Evolutionary conservation across 2,329 filamentous ascomycete species (phyloP).

Genomic region (Colletotrichum gigasporum): DNA sequence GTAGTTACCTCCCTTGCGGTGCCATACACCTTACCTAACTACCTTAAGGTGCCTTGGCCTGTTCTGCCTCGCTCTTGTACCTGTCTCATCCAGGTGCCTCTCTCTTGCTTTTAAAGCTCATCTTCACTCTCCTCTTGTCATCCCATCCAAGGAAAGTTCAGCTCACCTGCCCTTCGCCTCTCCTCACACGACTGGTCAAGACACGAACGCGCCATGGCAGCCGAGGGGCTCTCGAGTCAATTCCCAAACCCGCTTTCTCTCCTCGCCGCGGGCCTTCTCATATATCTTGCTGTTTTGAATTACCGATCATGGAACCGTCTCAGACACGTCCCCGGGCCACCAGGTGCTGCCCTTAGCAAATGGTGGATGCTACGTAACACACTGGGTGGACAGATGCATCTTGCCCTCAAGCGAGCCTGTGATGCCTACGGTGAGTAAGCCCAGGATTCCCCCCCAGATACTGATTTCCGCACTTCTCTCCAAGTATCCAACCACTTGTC

Average conservation of each 20-base stretch:
- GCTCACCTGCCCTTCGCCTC: not conserved
- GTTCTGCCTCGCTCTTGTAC: too few species aligned
- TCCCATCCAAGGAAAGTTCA: not conserved
- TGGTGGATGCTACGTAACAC: slow-evolving; percentile 42
- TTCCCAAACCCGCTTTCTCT: slow-evolving; percentile 5
- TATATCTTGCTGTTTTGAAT: slow-evolving; percentile 24
- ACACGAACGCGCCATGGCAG: slow-evolving; percentile 16
- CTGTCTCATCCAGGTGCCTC: not conserved
- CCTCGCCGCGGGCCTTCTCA: slow-evolving; percentile 11
- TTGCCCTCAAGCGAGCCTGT: slow-evolving; percentile 33
- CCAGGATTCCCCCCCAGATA: not conserved
- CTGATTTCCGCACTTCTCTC: not conserved
- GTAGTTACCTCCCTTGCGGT: too few species aligned
- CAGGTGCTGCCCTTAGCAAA: slow-evolving; percentile 43
- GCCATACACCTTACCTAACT: too few species aligned
- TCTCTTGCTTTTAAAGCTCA: too few species aligned
- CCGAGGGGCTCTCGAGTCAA: not conserved
- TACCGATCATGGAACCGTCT: slow-evolving; percentile 42
- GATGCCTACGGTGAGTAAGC: slow-evolving; percentile 31
- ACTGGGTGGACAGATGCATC: slow-evolving; percentile 35
- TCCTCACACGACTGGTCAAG: not conserved
- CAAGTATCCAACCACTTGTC: not conserved
- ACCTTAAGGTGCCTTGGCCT: too few species aligned
- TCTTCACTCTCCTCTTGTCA: not conserved
- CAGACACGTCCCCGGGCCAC: slow-evolving; percentile 45